Conservation (phyloP, 148 eudicot genomes). For the Polygonum aviculare region DNA sequence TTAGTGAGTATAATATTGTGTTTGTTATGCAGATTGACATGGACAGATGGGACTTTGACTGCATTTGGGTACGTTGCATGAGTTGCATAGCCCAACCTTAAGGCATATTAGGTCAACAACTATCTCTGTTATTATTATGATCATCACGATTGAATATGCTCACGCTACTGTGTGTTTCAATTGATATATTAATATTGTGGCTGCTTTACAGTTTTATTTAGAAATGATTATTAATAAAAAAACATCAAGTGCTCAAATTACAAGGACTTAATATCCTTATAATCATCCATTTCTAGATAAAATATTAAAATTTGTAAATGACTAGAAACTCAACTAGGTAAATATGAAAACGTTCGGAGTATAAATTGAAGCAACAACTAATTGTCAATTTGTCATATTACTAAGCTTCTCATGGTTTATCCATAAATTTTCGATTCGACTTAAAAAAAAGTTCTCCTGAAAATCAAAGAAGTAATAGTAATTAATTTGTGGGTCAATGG, state of each 20-base stretch:
- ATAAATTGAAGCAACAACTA: no score
- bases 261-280: no score
- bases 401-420: no score
- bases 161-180: background rate
- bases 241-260: no score
- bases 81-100: background rate
- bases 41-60: background rate
- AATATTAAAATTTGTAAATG: background rate
- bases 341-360: background rate
- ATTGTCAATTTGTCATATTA: no score
- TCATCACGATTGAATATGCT: background rate
- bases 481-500: background rate
- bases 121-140: background rate
- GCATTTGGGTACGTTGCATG: background rate
- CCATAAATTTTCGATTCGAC: no score
- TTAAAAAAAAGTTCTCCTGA: no score
- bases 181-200: no score
- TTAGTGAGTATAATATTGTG: background rate
- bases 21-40: background rate
- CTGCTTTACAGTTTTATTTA: no score
- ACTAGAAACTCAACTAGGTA: background rate
- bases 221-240: no score
- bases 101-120: background rate
- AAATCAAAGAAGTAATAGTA: background rate
- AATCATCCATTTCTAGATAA: no score